Conservation (phyloP, 768 basidiomycete species). For the Lactarius hatsudake region DNA sequence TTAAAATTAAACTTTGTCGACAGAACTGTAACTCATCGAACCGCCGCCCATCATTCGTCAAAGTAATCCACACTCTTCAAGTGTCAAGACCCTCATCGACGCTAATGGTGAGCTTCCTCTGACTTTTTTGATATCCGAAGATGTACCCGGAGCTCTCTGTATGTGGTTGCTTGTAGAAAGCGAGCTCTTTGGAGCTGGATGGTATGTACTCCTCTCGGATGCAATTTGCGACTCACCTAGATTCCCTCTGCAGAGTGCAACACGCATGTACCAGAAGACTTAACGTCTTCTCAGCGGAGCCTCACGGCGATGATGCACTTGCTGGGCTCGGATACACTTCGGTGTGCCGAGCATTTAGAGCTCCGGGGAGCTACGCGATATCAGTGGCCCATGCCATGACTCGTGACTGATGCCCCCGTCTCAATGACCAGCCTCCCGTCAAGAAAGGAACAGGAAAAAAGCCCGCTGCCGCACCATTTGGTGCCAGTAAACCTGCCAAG, state of each 20-base stretch:
- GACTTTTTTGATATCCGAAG: conserved; percentile 5
- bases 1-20: background rate
- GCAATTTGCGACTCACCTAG: conserved; percentile 4
- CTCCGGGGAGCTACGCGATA: conserved; percentile 46
- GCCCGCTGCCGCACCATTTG: conserved; percentile 81
- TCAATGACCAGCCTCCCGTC: conserved; percentile 90
- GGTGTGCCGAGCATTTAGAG: conserved; percentile 40
- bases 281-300: conserved; percentile 38
- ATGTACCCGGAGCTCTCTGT: conserved; percentile 9
- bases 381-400: conserved; percentile 32
- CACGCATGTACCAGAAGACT: conserved; percentile 9
- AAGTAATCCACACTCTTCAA: background rate
- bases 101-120: conserved; percentile 13
- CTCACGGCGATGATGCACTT: conserved; percentile 40
- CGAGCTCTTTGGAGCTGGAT: conserved; percentile 30
- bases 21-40: background rate
- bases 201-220: conserved; percentile 31
- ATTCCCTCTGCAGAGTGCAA: conserved; percentile 6
- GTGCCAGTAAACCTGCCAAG: conserved; percentile 73
- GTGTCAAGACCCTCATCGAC: conserved; percentile 6
- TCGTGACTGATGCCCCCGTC: conserved; percentile 54
- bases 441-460: conserved; percentile 75
- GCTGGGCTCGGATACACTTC: conserved; percentile 41
- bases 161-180: background rate
- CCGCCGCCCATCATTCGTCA: background rate